These are phyloP conservation scores for Talaromyces sp. DNA, from an alignment of 2,329 filamentous ascomycete species.

Conservation along the genomic window DNA sequence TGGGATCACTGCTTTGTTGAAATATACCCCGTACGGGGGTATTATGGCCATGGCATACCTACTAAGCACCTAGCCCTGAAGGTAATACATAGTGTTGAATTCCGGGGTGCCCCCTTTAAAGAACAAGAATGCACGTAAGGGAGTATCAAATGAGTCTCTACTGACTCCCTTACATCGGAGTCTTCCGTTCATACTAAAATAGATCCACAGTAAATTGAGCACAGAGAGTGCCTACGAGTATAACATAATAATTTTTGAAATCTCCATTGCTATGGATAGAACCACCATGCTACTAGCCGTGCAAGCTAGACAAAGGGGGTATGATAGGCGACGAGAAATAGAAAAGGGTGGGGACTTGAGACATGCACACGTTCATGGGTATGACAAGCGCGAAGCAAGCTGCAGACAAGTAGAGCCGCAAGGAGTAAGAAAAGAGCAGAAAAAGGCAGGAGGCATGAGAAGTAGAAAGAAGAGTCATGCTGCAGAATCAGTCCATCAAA, in stretches of 20 bases:
- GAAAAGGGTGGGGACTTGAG: constrained; percentile 20
- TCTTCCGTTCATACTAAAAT: too few relatives aligned
- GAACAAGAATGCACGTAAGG: not conserved
- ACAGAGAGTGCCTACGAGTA: not conserved
- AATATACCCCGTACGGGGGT: too few relatives aligned
- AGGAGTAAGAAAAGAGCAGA: constrained; percentile 5
- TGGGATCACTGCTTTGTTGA: too few relatives aligned
- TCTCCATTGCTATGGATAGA: constrained; percentile 12
- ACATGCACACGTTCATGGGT: constrained; percentile 23
- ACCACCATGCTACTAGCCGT: constrained; percentile 15
- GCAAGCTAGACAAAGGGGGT: constrained; percentile 14
- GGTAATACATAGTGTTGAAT: too few relatives aligned
- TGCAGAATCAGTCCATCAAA: constrained; percentile 17
- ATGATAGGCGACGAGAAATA: constrained; percentile 4
- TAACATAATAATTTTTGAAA: constrained; percentile 3
- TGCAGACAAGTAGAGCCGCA: constrained; percentile 12
- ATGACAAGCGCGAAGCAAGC: constrained; percentile 17
- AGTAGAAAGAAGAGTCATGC: constrained; percentile 6
- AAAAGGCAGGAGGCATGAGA: not conserved
- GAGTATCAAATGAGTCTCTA: too few relatives aligned
- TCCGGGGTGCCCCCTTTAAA: not conserved
- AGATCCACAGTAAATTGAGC: too few relatives aligned
- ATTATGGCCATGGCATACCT: too few relatives aligned
- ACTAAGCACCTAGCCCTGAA: too few relatives aligned
- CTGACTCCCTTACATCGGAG: not conserved